Conservation (phyloP, 2,329 filamentous ascomycete genomes). For the Ophiosphaerella narmari region DNA sequence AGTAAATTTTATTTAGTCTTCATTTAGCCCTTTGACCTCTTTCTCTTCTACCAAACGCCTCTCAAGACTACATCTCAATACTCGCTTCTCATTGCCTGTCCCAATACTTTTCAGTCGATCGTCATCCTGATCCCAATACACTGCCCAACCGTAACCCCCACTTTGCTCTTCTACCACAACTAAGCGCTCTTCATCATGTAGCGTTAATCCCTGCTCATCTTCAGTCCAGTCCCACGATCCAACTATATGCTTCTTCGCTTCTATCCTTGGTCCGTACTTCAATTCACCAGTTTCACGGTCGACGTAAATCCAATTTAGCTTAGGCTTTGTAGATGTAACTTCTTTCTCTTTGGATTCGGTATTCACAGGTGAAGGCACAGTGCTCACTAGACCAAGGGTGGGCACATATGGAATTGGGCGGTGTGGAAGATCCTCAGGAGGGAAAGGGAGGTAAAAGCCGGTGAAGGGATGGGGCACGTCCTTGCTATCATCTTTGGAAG, state of each 20-base stretch:
- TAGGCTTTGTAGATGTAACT: constrained; percentile 47
- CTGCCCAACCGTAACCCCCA: constrained; percentile 55
- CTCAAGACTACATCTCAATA: constrained; percentile 52
- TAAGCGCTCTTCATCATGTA: constrained; percentile 61
- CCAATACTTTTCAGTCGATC: constrained; percentile 48
- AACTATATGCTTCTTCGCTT: constrained; percentile 72
- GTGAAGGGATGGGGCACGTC: constrained; percentile 53
- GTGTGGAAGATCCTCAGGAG: constrained; percentile 48
- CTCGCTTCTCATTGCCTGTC: constrained; percentile 47
- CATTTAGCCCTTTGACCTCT: constrained; percentile 16
- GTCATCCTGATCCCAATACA: constrained; percentile 58
- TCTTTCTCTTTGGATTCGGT: neutral
- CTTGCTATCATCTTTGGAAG: constrained; percentile 11
- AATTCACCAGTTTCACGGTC: constrained; percentile 64
- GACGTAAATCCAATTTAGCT: constrained; percentile 71
- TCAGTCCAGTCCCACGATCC: constrained; percentile 83
- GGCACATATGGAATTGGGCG: constrained; percentile 41
- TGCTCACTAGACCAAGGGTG: constrained; percentile 56
- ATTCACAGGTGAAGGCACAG: constrained; percentile 38
- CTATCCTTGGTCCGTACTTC: constrained; percentile 69
- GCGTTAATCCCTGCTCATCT: constrained; percentile 57
- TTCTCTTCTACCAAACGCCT: constrained; percentile 42
- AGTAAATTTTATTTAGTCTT: constrained; percentile 6
- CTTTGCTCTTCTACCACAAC: constrained; percentile 60
- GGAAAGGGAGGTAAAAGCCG: constrained; percentile 56